These are phyloP conservation scores for Furculomyces boomerangus DNA, from an alignment of 371 early-diverging fungal genomes.

Conservation along the genomic window DNA sequence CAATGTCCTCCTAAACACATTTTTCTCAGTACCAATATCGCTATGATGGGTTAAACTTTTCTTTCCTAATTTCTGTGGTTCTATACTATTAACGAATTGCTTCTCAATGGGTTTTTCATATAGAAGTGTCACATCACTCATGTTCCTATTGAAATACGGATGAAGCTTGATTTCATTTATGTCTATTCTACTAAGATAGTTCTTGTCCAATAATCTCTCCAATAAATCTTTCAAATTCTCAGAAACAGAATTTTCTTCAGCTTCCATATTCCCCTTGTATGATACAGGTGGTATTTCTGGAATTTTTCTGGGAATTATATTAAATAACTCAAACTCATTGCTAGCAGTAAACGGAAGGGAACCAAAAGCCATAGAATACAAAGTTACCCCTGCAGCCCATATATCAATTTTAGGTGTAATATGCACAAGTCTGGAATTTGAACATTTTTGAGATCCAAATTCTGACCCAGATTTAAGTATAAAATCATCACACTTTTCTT, in stretches of 20 bases:
- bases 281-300: constrained; percentile 30
- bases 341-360: constrained; percentile 90
- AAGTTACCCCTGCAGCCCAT: constrained; percentile 98
- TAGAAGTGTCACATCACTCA: constrained; percentile 12
- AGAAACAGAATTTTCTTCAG: constrained; percentile 6
- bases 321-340: constrained; percentile 91
- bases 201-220: constrained; percentile 54
- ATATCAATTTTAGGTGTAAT: constrained; percentile 87
- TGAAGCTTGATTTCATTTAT: constrained; percentile 71
- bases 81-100: not conserved
- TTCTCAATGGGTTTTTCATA: too few relatives aligned
- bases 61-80: not conserved
- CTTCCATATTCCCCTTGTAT: constrained; percentile 4
- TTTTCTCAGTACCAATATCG: not conserved
- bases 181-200: constrained; percentile 63
- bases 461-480: not conserved
- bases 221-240: constrained; percentile 41
- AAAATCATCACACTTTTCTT: not conserved
- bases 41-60: not conserved
- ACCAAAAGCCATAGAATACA: constrained; percentile 94
- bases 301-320: constrained; percentile 60
- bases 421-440: constrained; percentile 2
- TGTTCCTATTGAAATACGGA: constrained; percentile 69
- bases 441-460: not conserved
- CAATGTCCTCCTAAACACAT: not conserved